Percentiles rank a stretch among this genome's conserved stretches.
These are phyloP conservation scores for Chrysopogon serrulatus DNA, from an alignment of 176 grass and related monocot genomes.

Conservation along the genomic window DNA sequence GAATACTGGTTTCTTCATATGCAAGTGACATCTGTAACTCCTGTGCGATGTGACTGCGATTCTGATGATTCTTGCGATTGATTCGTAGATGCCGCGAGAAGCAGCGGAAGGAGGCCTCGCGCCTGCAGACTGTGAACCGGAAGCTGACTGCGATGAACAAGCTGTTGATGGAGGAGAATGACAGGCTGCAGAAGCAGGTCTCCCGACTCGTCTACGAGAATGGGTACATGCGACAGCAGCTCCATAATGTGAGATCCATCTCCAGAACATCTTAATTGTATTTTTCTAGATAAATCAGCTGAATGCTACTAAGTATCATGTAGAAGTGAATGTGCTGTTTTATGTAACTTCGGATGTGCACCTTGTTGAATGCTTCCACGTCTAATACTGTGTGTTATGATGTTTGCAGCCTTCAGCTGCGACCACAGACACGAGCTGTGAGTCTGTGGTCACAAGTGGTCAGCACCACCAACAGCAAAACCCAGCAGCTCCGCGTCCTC, in stretches of 20 bases:
- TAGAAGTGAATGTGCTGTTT: neutral
- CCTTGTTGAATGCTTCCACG: neutral
- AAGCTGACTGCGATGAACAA: constrained; percentile 98
- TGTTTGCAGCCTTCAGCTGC: constrained; percentile 63
- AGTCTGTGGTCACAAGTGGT: constrained; percentile 98
- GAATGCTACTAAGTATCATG: neutral
- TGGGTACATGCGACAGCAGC: constrained; percentile 74
- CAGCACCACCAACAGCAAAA: constrained; percentile 88
- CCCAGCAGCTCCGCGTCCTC: constrained; percentile 56
- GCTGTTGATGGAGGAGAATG: constrained; percentile 99
- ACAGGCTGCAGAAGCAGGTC: constrained; percentile 98
- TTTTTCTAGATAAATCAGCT: neutral
- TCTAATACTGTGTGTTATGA: constrained; percentile 21
- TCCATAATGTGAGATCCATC: constrained; percentile 65
- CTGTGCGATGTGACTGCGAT: neutral
- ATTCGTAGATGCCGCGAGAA: constrained; percentile 86
- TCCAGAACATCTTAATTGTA: neutral
- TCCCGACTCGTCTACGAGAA: constrained; percentile 94
- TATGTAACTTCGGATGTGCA: neutral
- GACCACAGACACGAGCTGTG: constrained; percentile 89
- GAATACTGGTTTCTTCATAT: constrained; percentile 20
- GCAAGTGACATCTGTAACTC: constrained; percentile 13
- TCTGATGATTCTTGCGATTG: constrained; percentile 6
- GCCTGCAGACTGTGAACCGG: constrained; percentile 89
- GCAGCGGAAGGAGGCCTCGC: constrained; percentile 91